These are phyloP conservation scores for Aspergillus jensenii DNA, from an alignment of 2,329 filamentous ascomycete species.

Conservation along the genomic window DNA sequence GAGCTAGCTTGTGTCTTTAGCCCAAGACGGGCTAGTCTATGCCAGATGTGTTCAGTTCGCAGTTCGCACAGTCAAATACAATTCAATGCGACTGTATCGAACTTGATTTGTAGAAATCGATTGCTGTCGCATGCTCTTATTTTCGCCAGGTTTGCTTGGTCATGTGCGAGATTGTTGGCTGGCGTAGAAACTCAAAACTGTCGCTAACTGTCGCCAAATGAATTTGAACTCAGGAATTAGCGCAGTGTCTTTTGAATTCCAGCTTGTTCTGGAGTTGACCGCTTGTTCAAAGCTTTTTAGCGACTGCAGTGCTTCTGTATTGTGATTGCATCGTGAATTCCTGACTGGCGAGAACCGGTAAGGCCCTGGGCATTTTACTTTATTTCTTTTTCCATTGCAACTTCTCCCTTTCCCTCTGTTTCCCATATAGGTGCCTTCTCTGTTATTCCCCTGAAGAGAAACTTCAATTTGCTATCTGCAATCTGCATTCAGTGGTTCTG, in stretches of 20 bases:
- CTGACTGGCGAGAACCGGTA: neutral
- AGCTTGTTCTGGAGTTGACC: slow-evolving; percentile 8
- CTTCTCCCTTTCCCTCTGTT: neutral
- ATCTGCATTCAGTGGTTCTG: neutral
- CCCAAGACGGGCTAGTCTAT: neutral
- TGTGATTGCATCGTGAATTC: neutral
- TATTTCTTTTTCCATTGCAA: neutral
- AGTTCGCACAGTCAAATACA: neutral
- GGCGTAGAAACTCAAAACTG: neutral
- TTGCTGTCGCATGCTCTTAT: neutral
- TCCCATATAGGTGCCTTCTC: neutral
- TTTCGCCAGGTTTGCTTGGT: neutral
- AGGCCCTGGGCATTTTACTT: neutral
- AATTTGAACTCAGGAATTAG: neutral
- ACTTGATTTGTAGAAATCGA: neutral
- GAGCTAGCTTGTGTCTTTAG: neutral
- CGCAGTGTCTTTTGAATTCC: neutral
- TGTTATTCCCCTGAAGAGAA: neutral
- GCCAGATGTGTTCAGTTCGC: neutral
- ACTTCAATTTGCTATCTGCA: neutral
- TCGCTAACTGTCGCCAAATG: neutral
- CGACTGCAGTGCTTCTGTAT: neutral
- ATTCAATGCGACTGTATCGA: neutral
- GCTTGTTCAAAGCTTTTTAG: slow-evolving; percentile 4
- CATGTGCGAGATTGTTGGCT: neutral